Evolutionary conservation across 2,329 filamentous ascomycete species (phyloP).

Genomic region (Penicillium sp.): DNA sequence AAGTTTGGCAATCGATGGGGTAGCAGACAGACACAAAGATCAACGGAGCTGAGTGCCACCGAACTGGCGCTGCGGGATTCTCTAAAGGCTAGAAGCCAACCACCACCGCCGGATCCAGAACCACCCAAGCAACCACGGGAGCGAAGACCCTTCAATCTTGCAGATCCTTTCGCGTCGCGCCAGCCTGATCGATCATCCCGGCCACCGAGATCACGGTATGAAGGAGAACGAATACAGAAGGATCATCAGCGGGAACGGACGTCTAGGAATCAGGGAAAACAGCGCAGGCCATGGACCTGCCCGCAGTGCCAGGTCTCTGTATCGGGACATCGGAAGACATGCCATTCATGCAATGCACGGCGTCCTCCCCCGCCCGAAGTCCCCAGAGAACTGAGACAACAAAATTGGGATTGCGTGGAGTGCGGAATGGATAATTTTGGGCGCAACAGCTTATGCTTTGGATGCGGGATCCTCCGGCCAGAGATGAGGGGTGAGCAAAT

Average conservation of each 20-base stretch:
- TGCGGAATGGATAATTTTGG: constrained; percentile 19
- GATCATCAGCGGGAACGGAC: too few species aligned
- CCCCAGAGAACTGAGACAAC: not conserved
- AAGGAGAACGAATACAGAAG: too few species aligned
- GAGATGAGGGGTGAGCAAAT: constrained; percentile 4
- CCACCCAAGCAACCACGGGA: not conserved
- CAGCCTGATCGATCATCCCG: not conserved
- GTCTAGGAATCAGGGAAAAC: too few species aligned
- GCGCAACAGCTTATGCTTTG: constrained; percentile 21
- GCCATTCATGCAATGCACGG: not conserved
- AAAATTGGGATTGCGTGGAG: constrained; percentile 28
- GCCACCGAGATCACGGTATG: not conserved
- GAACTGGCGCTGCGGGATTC: constrained; percentile 30
- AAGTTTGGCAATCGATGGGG: constrained; percentile 30
- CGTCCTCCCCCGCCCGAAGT: not conserved
- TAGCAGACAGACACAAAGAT: constrained; percentile 14
- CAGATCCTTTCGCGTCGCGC: too few species aligned
- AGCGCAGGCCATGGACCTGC: not conserved
- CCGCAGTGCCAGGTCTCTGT: not conserved
- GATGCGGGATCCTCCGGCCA: constrained; percentile 26
- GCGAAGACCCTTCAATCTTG: not conserved
- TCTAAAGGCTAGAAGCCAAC: constrained; percentile 19
- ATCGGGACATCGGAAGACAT: not conserved
- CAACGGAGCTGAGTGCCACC: constrained; percentile 27
- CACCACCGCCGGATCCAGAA: constrained; percentile 4